These are phyloP conservation scores for Paramecium sexaurelia DNA, from an alignment of 73 alveolate genomes.

Conservation along the genomic window DNA sequence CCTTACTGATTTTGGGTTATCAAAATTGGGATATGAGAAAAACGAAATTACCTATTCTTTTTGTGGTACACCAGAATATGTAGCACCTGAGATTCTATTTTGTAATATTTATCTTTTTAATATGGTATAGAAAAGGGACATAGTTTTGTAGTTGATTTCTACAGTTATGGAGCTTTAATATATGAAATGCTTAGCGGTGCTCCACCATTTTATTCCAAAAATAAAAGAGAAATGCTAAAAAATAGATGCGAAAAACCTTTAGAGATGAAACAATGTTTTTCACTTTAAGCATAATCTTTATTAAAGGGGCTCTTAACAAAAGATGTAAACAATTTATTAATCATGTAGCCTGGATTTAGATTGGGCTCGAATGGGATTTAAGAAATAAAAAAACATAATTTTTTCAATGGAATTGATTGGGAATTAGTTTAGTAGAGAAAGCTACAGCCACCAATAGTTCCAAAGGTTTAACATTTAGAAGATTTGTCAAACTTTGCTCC, in stretches of 20 bases:
- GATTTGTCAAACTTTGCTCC: conserved; percentile 54
- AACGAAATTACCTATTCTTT: conserved; percentile 37
- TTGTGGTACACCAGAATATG: conserved; percentile 69
- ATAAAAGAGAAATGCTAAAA: conserved; percentile 62
- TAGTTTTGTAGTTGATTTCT: conserved; percentile 46
- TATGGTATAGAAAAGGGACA: conserved; percentile 65
- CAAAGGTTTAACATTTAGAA: conserved; percentile 67
- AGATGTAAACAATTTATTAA: not conserved
- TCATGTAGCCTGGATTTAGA: conserved; percentile 58
- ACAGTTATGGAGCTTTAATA: conserved; percentile 59
- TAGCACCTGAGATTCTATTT: conserved; percentile 62
- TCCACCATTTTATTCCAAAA: conserved; percentile 65
- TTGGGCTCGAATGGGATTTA: conserved; percentile 62
- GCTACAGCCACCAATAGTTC: conserved; percentile 84
- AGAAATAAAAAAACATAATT: conserved; percentile 67
- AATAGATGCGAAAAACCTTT: conserved; percentile 59
- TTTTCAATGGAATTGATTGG: conserved; percentile 68
- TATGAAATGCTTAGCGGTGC: conserved; percentile 57
- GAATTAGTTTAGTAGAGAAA: conserved; percentile 69
- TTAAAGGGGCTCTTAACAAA: not conserved
- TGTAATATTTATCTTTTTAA: not conserved
- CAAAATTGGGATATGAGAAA: conserved; percentile 68
- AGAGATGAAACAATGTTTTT: conserved; percentile 55
- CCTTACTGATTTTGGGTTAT: conserved; percentile 78
- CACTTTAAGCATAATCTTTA: conserved; percentile 22